Percentiles rank a stretch among this genome's conserved stretches.
phyloP scores from a whole-genome alignment of 2,329 filamentous ascomycete genomes.

The Alternaria arbusti region DNA sequence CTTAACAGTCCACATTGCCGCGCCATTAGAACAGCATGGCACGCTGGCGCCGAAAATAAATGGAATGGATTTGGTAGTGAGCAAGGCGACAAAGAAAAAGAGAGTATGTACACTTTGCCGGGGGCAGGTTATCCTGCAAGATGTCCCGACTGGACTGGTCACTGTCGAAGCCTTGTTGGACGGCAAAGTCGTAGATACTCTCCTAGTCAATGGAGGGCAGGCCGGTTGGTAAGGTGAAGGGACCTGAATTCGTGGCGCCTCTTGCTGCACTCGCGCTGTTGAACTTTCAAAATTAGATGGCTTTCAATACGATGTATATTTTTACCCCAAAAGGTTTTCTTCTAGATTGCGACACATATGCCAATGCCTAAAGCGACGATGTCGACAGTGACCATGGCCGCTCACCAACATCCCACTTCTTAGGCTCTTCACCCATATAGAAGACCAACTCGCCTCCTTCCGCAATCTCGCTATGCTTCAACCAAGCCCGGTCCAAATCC shows the following conservation, averaged over 20 bases:
- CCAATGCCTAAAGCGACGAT: background rate
- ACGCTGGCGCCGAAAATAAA: background rate
- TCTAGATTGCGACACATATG: background rate
- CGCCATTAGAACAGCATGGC: background rate
- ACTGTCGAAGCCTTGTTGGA: background rate
- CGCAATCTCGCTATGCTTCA: constrained; percentile 6
- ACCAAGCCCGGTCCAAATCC: constrained; percentile 7
- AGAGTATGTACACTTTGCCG: background rate
- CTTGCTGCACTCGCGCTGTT: background rate
- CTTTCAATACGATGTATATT: background rate
- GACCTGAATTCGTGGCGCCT: background rate
- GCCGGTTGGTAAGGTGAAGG: background rate
- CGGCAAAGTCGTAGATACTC: rapidly evolving
- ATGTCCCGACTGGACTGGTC: background rate
- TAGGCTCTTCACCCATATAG: constrained; percentile 4
- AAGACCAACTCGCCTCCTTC: constrained; percentile 9
- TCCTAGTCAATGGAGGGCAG: background rate
- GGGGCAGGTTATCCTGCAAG: background rate
- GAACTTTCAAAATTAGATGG: background rate
- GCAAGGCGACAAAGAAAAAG: rapidly evolving
- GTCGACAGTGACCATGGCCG: constrained; percentile 10
- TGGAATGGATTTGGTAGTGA: background rate
- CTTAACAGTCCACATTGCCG: background rate
- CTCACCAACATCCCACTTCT: constrained; percentile 5
- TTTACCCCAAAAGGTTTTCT: background rate